Evolutionary conservation across 768 basidiomycete genomes (phyloP).

Genomic region (Naganishia antarctica): DNA sequence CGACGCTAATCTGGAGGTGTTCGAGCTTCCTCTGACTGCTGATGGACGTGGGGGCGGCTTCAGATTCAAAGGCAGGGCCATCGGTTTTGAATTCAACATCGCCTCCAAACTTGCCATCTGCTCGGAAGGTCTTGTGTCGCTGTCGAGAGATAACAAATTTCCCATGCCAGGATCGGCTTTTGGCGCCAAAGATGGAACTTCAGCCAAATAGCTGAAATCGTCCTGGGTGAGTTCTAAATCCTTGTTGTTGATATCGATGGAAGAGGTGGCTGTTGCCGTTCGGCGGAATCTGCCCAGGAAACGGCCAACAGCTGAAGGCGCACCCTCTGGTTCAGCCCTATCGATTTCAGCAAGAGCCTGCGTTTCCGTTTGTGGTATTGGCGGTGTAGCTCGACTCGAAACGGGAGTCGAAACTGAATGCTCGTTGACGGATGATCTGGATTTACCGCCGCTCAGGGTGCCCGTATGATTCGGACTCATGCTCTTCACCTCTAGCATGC

Average conservation of each 20-base stretch:
- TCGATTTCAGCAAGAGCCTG: too few species aligned
- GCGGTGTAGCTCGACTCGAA: neutral
- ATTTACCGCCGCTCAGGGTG: neutral
- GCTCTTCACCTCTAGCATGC: constrained; percentile 42
- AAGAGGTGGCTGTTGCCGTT: constrained; percentile 35
- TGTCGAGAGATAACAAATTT: constrained; percentile 52
- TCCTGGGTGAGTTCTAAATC: constrained; percentile 70
- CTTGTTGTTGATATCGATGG: constrained; percentile 50
- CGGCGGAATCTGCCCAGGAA: constrained; percentile 70
- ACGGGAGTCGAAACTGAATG: neutral
- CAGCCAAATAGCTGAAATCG: constrained; percentile 70
- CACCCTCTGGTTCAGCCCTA: constrained; percentile 20
- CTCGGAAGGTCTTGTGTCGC: constrained; percentile 25
- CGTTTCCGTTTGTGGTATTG: neutral
- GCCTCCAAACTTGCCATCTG: constrained; percentile 39
- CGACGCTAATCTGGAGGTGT: neutral
- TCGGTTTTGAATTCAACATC: constrained; percentile 35
- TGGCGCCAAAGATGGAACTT: constrained; percentile 41
- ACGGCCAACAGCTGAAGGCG: constrained; percentile 69
- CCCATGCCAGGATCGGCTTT: constrained; percentile 50
- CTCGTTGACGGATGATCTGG: neutral
- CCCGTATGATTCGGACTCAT: constrained; percentile 19
- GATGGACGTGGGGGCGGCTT: constrained; percentile 36
- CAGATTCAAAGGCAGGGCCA: constrained; percentile 37
- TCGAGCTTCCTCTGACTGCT: constrained; percentile 14